A percentile compares a stretch with the other conserved stretches of the same genome.
Evolutionary conservation across 2,329 filamentous ascomycete genomes (phyloP).

Genomic region (Nemania sp.): DNA sequence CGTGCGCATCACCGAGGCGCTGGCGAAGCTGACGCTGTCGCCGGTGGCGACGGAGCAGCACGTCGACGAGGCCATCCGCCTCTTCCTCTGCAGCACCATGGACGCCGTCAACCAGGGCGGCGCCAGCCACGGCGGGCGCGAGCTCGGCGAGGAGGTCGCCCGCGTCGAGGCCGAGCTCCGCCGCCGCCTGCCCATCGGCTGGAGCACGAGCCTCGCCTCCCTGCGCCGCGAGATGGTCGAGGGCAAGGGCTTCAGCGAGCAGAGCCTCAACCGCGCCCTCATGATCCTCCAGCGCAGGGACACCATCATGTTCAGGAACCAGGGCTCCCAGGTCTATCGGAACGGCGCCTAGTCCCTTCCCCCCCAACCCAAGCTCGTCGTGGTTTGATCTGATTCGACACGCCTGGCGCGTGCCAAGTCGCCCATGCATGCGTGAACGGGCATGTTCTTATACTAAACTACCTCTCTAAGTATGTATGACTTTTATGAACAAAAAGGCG

Average conservation of each 20-base stretch:
- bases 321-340: constrained; percentile 72
- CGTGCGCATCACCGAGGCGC: constrained; percentile 92
- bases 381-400: background rate
- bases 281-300: constrained; percentile 86
- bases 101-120: constrained; percentile 92
- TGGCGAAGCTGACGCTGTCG: constrained; percentile 87
- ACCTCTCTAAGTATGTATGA: too few relatives aligned
- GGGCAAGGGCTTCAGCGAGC: constrained; percentile 86
- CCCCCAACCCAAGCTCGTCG: too few relatives aligned
- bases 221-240: constrained; percentile 90
- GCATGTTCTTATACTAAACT: background rate
- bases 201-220: constrained; percentile 88
- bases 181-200: constrained; percentile 87
- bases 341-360: constrained; percentile 61
- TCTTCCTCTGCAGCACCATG: constrained; percentile 97
- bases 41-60: constrained; percentile 87
- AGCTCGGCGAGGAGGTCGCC: constrained; percentile 86
- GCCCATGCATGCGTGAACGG: too few relatives aligned
- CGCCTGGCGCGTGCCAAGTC: background rate
- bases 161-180: constrained; percentile 89
- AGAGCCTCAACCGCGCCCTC: constrained; percentile 80
- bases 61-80: constrained; percentile 94
- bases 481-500: constrained; percentile 15
- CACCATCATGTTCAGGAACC: constrained; percentile 79
- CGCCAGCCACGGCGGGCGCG: constrained; percentile 71